Conservation (phyloP, 306 rosid species). For the Inga leiocalycina region DNA sequence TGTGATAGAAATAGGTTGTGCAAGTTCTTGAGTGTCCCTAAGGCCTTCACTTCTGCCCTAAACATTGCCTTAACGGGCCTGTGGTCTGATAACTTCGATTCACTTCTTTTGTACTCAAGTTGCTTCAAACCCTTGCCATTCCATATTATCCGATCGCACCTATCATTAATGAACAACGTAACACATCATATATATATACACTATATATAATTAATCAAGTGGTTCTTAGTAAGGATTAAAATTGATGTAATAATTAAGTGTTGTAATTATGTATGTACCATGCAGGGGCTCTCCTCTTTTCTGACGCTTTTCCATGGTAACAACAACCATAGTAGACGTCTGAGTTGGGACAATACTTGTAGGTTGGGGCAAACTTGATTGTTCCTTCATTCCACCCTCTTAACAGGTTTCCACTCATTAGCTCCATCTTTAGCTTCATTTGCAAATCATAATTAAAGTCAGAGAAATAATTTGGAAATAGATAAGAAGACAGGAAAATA, state of each 20-base stretch:
- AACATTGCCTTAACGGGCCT: slow-evolving; percentile 81
- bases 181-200: background rate
- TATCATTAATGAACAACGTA: background rate
- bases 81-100: slow-evolving; percentile 78
- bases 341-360: slow-evolving; percentile 78
- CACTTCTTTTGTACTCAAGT: slow-evolving; percentile 63
- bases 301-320: slow-evolving; percentile 46
- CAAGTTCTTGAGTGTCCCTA: slow-evolving; percentile 28
- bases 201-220: background rate
- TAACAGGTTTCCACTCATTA: slow-evolving; percentile 55
- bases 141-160: slow-evolving; percentile 97
- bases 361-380: slow-evolving; percentile 81
- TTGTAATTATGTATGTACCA: slow-evolving; percentile 48
- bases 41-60: slow-evolving; percentile 49
- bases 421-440: slow-evolving; percentile 75
- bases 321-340: slow-evolving; percentile 64
- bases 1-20: slow-evolving; percentile 56
- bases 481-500: background rate
- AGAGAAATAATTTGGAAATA: slow-evolving; percentile 9
- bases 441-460: slow-evolving; percentile 18
- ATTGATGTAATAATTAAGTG: background rate
- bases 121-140: slow-evolving; percentile 66
- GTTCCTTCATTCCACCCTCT: slow-evolving; percentile 83
- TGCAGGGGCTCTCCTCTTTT: slow-evolving; percentile 79
- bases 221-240: background rate